These are phyloP conservation scores for Lolium multiflorum DNA, from an alignment of 176 grass and related monocot species.

Conservation along the genomic window DNA sequence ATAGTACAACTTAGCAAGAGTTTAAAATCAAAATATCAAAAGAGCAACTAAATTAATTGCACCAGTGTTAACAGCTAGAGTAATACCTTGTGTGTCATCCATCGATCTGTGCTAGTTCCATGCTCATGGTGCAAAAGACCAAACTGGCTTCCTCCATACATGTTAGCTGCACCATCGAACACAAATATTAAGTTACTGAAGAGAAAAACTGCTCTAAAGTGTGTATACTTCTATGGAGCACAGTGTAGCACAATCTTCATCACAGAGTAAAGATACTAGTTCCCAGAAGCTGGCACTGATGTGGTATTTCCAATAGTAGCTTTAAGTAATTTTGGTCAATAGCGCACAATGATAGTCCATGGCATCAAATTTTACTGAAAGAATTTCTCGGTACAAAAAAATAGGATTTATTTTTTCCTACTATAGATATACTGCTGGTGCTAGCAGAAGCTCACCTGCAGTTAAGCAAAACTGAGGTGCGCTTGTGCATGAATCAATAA, in stretches of 20 bases:
- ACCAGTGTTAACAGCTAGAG: constrained; percentile 19
- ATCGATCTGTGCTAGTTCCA: constrained; percentile 85
- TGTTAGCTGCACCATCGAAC: constrained; percentile 60
- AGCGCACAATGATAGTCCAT: background rate
- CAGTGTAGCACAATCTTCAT: background rate
- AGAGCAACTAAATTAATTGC: background rate
- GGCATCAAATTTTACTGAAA: background rate
- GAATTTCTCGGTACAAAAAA: constrained; percentile 5
- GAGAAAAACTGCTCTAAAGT: constrained; percentile 5
- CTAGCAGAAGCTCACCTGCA: constrained; percentile 64
- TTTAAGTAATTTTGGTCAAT: constrained; percentile 11
- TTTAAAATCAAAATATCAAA: background rate
- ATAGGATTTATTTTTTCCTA: background rate
- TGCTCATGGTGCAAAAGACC: constrained; percentile 69
- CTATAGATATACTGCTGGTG: background rate
- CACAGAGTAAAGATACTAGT: background rate
- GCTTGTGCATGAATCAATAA: constrained; percentile 76
- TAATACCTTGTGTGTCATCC: constrained; percentile 88
- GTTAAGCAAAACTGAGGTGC: constrained; percentile 67
- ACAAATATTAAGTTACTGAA: constrained; percentile 30
- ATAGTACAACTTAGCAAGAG: background rate
- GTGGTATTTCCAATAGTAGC: constrained; percentile 11
- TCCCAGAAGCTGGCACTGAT: background rate
- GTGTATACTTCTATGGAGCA: background rate
- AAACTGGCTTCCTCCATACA: constrained; percentile 76